Evolutionary conservation across 2,329 filamentous ascomycete species (phyloP).

Genomic region (Xylariaceae sp.): DNA sequence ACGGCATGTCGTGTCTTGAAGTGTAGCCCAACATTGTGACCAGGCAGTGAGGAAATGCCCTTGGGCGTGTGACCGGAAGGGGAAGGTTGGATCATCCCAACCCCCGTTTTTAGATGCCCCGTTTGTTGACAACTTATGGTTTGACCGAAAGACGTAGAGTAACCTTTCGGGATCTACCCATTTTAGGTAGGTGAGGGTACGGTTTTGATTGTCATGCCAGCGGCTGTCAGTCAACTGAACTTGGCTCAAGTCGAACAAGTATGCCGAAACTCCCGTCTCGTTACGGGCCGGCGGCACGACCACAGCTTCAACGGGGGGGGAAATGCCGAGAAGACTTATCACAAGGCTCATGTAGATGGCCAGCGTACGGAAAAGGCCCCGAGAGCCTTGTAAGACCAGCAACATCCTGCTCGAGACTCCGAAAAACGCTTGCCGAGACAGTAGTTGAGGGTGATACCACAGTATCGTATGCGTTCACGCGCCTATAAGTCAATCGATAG

Average conservation of each 20-base stretch:
- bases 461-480: too few species aligned
- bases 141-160: slow-evolving; percentile 55
- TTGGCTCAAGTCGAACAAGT: slow-evolving; percentile 48
- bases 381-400: not conserved
- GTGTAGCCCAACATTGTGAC: slow-evolving; percentile 54
- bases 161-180: slow-evolving; percentile 52
- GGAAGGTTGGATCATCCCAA: slow-evolving; percentile 61
- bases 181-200: slow-evolving; percentile 54
- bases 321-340: slow-evolving; percentile 11
- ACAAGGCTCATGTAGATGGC: slow-evolving; percentile 7
- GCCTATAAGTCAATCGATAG: not conserved
- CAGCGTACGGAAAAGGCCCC: slow-evolving; percentile 4
- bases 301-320: slow-evolving; percentile 27
- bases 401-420: slow-evolving; percentile 7
- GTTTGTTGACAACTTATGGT: slow-evolving; percentile 53
- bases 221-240: slow-evolving; percentile 47
- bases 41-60: slow-evolving; percentile 58
- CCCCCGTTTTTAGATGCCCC: slow-evolving; percentile 54
- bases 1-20: slow-evolving; percentile 50
- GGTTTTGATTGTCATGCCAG: slow-evolving; percentile 52
- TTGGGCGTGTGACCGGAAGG: slow-evolving; percentile 58
- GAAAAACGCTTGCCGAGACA: not conserved
- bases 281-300: slow-evolving; percentile 34
- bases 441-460: not conserved
- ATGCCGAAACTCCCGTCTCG: slow-evolving; percentile 44